These are phyloP conservation scores for Bryoglossum gracile DNA, from an alignment of 495 filamentous ascomycete genomes.

Conservation along the genomic window DNA sequence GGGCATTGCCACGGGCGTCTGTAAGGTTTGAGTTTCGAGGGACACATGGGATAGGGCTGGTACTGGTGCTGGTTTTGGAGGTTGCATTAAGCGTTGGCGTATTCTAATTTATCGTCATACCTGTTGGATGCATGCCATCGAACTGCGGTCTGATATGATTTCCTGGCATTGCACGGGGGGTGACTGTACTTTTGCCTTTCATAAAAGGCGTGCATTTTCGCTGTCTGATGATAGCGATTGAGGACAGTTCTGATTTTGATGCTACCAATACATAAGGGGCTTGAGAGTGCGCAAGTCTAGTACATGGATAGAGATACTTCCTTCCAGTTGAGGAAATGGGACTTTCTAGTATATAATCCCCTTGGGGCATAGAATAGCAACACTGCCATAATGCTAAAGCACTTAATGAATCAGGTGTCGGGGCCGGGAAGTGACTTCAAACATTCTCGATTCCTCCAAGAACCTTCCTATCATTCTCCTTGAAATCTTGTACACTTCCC, in stretches of 20 bases:
- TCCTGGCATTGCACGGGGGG: background rate
- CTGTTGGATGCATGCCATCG: constrained; percentile 9
- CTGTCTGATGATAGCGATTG: constrained; percentile 13
- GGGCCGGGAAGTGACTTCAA: background rate
- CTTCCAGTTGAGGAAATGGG: no score
- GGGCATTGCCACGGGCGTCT: background rate
- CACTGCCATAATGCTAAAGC: no score
- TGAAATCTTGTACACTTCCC: constrained; percentile 2
- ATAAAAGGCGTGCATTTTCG: constrained; percentile 12
- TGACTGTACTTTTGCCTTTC: background rate
- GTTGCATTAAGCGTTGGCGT: constrained; percentile 25
- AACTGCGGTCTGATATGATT: background rate
- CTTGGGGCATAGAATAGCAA: no score
- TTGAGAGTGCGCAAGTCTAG: background rate
- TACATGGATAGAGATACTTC: background rate
- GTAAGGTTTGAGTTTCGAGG: constrained; percentile 11
- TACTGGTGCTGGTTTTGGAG: no score
- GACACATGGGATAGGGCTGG: constrained; percentile 4
- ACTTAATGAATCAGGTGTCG: no score
- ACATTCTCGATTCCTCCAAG: constrained; percentile 22
- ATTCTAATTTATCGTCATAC: constrained; percentile 20
- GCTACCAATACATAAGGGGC: no score
- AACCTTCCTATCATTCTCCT: constrained; percentile 12
- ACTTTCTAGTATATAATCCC: no score
- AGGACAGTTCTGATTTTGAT: no score